Conservation (phyloP, 129 eudicot genomes). For the Tanacetum coccineum region DNA sequence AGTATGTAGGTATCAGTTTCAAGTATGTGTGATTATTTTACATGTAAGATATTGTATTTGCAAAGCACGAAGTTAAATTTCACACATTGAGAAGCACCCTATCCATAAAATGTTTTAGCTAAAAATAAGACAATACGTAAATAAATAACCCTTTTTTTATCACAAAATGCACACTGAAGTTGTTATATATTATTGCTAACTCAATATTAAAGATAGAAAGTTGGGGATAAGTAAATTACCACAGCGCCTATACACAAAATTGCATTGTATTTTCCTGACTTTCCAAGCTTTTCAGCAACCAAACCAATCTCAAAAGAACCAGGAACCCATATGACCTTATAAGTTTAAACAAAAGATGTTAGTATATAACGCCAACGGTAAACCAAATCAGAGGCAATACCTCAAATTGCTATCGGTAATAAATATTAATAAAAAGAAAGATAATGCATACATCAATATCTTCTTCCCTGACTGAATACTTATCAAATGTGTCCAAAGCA, state of each 20-base stretch:
- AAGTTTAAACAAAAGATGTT: constrained; percentile 3
- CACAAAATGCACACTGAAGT: not conserved
- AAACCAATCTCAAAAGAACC: constrained; percentile 87
- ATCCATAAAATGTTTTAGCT: constrained; percentile 14
- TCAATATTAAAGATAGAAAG: constrained; percentile 7
- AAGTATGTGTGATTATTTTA: constrained; percentile 8
- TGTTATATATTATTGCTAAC: not conserved
- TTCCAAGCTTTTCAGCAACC: constrained; percentile 85
- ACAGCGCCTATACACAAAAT: constrained; percentile 95
- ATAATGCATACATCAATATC: constrained; percentile 70
- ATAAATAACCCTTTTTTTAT: not conserved
- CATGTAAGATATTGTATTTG: constrained; percentile 3
- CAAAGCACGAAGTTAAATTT: not conserved
- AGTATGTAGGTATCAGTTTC: not conserved
- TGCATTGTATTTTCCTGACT: constrained; percentile 75
- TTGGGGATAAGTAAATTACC: constrained; percentile 36
- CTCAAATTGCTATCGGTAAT: not conserved
- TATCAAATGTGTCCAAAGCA: constrained; percentile 84
- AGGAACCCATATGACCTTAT: constrained; percentile 96
- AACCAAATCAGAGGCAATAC: not conserved
- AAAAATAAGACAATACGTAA: not conserved
- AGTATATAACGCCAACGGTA: not conserved
- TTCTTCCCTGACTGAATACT: constrained; percentile 75
- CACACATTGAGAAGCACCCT: not conserved
- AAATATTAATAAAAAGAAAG: constrained; percentile 10